These are phyloP conservation scores for Fragaria vesca DNA, from an alignment of 306 rosid genomes.

Conservation along the genomic window DNA sequence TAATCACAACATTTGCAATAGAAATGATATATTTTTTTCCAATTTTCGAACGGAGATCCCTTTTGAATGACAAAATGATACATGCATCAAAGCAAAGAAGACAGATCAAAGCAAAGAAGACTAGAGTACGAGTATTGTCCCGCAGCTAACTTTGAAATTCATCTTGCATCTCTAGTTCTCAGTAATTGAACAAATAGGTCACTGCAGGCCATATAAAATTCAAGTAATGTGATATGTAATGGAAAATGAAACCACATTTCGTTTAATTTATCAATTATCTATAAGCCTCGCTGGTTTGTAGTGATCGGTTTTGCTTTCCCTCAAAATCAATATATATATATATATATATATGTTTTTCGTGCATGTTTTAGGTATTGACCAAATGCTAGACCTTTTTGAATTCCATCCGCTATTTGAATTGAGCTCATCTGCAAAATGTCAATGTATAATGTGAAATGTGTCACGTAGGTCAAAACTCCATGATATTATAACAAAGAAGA, in stretches of 20 bases:
- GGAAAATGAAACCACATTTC: constrained; percentile 29
- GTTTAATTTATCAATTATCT: constrained; percentile 28
- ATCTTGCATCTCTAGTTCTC: background rate
- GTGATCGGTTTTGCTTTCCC: constrained; percentile 25
- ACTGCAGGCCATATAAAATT: constrained; percentile 17
- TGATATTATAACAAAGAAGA: constrained; percentile 22
- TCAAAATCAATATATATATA: background rate
- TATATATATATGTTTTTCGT: constrained; percentile 30
- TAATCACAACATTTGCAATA: background rate
- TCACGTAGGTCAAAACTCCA: constrained; percentile 49
- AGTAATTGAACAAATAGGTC: constrained; percentile 22
- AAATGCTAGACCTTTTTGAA: constrained; percentile 30
- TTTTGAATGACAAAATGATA: background rate
- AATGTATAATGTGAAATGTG: constrained; percentile 42
- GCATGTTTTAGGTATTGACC: constrained; percentile 72
- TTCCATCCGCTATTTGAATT: constrained; percentile 36
- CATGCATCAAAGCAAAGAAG: background rate
- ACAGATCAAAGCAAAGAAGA: background rate
- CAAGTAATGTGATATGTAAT: background rate
- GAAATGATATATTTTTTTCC: background rate
- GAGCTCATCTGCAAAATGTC: constrained; percentile 41
- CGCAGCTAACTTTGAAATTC: constrained; percentile 25
- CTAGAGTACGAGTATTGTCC: constrained; percentile 4
- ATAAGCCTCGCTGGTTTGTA: constrained; percentile 33
- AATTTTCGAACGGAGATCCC: background rate